phyloP scores from a whole-genome alignment of 129 eudicot genomes.

The Flaveria linearis region DNA sequence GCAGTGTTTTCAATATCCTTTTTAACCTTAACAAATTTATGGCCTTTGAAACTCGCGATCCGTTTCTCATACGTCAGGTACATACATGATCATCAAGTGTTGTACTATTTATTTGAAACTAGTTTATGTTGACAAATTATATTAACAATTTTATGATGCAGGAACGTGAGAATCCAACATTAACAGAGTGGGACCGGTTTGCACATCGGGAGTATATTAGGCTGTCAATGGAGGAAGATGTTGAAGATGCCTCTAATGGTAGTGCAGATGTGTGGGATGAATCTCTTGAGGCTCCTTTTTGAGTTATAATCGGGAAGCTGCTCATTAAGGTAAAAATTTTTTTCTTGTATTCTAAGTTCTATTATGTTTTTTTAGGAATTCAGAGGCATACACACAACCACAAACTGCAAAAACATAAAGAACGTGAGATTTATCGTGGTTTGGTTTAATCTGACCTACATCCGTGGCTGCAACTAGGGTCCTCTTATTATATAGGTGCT shows the following conservation, averaged over 20 bases:
- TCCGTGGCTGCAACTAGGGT: no score
- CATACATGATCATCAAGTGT: neutral
- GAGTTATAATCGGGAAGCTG: conserved; percentile 43
- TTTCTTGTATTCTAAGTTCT: neutral
- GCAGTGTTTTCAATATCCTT: conserved; percentile 92
- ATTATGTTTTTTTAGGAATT: neutral
- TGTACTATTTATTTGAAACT: neutral
- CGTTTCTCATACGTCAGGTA: conserved; percentile 97
- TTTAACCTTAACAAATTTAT: conserved; percentile 94
- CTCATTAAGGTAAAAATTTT: conserved; percentile 11
- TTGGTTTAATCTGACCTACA: no score
- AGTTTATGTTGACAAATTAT: neutral
- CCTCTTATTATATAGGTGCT: no score
- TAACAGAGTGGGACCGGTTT: conserved; percentile 99
- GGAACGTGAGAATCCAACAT: conserved; percentile 98
- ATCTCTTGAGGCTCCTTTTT: conserved; percentile 87
- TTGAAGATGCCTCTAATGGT: conserved; percentile 79
- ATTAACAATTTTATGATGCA: conserved; percentile 23
- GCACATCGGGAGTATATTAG: conserved; percentile 93
- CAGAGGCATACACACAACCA: no score
- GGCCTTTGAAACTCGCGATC: conserved; percentile 99
- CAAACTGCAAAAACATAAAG: no score
- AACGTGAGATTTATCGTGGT: no score
- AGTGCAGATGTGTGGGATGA: conserved; percentile 94
- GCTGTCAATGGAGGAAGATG: conserved; percentile 87